phyloP scores from a whole-genome alignment of 768 basidiomycete genomes.

The Leccinum disarticulatum region DNA sequence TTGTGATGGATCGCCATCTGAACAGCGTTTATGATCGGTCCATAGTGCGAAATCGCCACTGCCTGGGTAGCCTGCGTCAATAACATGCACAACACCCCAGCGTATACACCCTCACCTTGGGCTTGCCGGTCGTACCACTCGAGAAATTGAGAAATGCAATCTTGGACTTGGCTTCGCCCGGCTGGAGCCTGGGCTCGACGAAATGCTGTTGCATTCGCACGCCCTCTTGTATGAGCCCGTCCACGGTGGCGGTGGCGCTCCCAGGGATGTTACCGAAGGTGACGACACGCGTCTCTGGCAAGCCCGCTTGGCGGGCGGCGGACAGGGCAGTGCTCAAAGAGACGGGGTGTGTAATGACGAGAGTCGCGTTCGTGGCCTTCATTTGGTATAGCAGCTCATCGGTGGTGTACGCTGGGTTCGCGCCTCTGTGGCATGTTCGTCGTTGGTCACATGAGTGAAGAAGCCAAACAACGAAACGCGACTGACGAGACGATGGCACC shows the following conservation, averaged over 20 bases:
- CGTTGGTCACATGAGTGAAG: neutral
- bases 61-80: conserved; percentile 40
- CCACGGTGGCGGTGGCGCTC: conserved; percentile 34
- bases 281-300: conserved; percentile 31
- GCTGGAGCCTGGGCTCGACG: conserved; percentile 44
- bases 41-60: conserved; percentile 64
- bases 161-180: conserved; percentile 60
- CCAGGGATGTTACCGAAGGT: conserved; percentile 23
- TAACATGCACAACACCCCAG: neutral
- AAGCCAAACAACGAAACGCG: neutral
- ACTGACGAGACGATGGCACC: conserved; percentile 60
- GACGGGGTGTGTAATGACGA: conserved; percentile 33
- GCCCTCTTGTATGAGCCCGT: conserved; percentile 50
- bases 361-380: conserved; percentile 22
- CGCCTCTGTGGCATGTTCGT: conserved; percentile 20
- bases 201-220: conserved; percentile 38
- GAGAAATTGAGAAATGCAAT: conserved; percentile 72
- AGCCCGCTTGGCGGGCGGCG: conserved; percentile 32
- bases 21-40: conserved; percentile 62
- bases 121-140: conserved; percentile 70
- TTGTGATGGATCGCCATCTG: conserved; percentile 55
- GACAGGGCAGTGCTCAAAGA: conserved; percentile 27
- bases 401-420: conserved; percentile 37
- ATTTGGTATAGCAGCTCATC: conserved; percentile 36
- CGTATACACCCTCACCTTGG: conserved; percentile 18